These are phyloP conservation scores for Xerophyta viscosa DNA, from an alignment of 106 monocot species.

Conservation along the genomic window DNA sequence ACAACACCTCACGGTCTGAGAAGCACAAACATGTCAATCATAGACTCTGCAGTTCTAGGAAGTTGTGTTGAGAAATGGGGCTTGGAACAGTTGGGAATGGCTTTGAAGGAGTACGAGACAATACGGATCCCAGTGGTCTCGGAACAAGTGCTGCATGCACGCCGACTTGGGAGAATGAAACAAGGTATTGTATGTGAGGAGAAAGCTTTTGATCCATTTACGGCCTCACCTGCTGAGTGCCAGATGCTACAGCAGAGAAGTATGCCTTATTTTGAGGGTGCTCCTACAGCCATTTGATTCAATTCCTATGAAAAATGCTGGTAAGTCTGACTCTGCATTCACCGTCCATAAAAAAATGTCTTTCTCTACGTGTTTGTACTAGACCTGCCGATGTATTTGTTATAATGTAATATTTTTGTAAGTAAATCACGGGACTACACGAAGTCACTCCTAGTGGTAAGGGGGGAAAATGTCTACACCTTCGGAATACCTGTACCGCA, in stretches of 20 bases:
- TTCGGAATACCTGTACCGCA: too few species aligned
- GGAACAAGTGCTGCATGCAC: constrained; percentile 54
- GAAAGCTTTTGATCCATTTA: constrained; percentile 25
- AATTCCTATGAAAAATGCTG: too few species aligned
- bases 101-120: constrained; percentile 45
- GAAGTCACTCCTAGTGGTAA: too few species aligned
- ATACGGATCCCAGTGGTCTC: constrained; percentile 57
- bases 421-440: too few species aligned
- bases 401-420: too few species aligned
- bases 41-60: constrained; percentile 48
- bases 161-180: constrained; percentile 53
- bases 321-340: too few species aligned
- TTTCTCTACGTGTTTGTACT: too few species aligned
- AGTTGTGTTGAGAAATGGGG: constrained; percentile 45
- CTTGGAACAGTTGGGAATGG: constrained; percentile 14
- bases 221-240: constrained; percentile 16
- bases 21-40: constrained; percentile 88
- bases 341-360: too few species aligned
- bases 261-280: constrained; percentile 60
- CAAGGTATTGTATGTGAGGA: constrained; percentile 50
- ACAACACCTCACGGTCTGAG: constrained; percentile 77
- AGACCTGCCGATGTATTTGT: too few species aligned
- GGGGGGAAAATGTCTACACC: too few species aligned
- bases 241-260: constrained; percentile 37
- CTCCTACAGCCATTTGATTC: constrained; percentile 6